Evolutionary conservation across 768 basidiomycete genomes (phyloP), one percentile per base, ranked within the genome.

Genomic region (Mycena pura): DNA sequence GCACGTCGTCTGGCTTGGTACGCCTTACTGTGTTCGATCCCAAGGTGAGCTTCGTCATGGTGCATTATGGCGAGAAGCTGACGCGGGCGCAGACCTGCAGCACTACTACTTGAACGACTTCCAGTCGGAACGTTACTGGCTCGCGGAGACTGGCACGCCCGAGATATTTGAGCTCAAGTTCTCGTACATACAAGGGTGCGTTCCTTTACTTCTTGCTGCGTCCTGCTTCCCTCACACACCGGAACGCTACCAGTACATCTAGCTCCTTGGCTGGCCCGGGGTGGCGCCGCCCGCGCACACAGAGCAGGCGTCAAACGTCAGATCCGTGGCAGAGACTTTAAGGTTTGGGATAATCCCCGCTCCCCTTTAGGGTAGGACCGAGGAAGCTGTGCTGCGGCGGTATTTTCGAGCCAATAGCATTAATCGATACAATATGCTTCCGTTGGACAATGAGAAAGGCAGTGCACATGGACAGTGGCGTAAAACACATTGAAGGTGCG

Each of bases 11-110:
- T 71, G 41, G 61, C 70, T n/a, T 68, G 72, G 13, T 73, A 69
- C 68, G 72, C 61, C 13, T 73, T 8, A 67, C 67, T 5, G 71
- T 60, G 13, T 58, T 64, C 3, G 71, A 70, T 8, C 69, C 71
- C 1, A 57, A 54, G 17, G 67, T 64, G 31, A 66, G 63, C 2
- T 47, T 72, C 34, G 64, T 72, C 27, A 70, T 67, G 3, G 63
- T 72, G n/a, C 71, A 72, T 57, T 72, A 66, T 45, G 71, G 71
- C 3, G 71, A 72, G 63, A 72, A 72, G 47, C 53, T 70, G 6
- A 69, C n/a, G 64, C 66, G 36, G 48, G 46, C 40, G 54, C 34
- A 48, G 68, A 69, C 41, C 29, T 38, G n/a, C 52, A 49, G 25
- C 63, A 67, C 46, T 69, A 67, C 25, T 69, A 62, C 43, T 52